Evolutionary conservation across 192 early-diverging fungal genomes (phyloP), one percentile per base, ranked within the genome.

Genomic region (Lobosporangium transversale): DNA sequence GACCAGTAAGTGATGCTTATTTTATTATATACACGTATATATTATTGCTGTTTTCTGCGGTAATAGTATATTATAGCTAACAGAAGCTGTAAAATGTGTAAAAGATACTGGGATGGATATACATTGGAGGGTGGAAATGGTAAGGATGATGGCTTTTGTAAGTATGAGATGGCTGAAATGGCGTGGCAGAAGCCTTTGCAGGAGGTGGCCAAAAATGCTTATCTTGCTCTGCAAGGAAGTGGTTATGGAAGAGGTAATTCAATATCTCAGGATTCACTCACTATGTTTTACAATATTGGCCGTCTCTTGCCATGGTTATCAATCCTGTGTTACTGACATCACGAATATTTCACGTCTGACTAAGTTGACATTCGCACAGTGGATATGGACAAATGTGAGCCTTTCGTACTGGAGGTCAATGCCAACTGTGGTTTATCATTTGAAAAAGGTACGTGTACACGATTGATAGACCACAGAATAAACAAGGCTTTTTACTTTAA

Each of bases 361-460:
- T n/a, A n/a, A 70, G 83, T 84, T 31, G 83, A 84, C 33, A 84
- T 84, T 26, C 66, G 83, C 18, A 84, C 82, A 0, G 66, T 57
- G 3, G 73, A 66, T 21, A 61, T 60, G 57, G 74, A 58, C 11
- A 65, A 24, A 6, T 78, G 67, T 15, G 73, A 84, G n/a, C 74
- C 71, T n/a, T 44, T 79, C 2, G 83, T 84, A 17, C 64, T 84
- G 11, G 83, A 84, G 48, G 82, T 84, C 29, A 84, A 84, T 36
- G 82, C 83, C 42, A 84, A 84, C 31, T 84, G 83, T 55, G 83
- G 83, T 1, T 51, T 84, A 26, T 66, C 80, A 7, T 84, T 84
- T 53, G 80, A 80, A 29, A 76, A 79, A 66, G 58, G 62, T 54
- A 62, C 21, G 17, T 31, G 32, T 9, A 6, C 17, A 26, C 1